Evolutionary conservation across 352 stramenopile genomes (phyloP).

Genomic region (Phytophthora litchii): DNA sequence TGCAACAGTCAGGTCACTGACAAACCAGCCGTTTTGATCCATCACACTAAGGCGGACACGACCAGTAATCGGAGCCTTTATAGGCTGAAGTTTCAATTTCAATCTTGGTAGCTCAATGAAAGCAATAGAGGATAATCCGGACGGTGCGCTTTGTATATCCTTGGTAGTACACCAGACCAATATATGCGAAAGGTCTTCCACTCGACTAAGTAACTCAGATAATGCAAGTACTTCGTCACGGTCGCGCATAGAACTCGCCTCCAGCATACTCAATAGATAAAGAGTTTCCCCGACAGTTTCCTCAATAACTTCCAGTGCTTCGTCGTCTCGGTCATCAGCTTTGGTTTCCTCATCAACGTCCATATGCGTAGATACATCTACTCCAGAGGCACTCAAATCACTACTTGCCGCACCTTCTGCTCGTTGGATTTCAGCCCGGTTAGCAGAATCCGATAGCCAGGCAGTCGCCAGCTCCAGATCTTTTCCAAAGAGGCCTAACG

Average conservation of each 20-base stretch:
- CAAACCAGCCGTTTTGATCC: constrained; percentile 86
- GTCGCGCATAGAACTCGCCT: constrained; percentile 55
- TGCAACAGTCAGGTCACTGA: constrained; percentile 68
- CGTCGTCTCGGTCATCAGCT: constrained; percentile 48
- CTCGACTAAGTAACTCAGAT: constrained; percentile 89
- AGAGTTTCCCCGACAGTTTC: constrained; percentile 70
- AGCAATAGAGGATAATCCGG: constrained; percentile 75
- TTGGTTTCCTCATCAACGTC: constrained; percentile 62
- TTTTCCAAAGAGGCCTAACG: constrained; percentile 66
- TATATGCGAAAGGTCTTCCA: constrained; percentile 98
- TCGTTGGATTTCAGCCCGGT: constrained; percentile 67
- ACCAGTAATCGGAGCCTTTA: constrained; percentile 50
- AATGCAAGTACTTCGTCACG: constrained; percentile 62
- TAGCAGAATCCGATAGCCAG: constrained; percentile 69
- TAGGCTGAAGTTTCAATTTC: constrained; percentile 94
- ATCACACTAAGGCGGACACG: constrained; percentile 68
- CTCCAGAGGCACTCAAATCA: not conserved
- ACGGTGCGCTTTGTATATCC: constrained; percentile 1
- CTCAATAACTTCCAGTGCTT: constrained; percentile 64
- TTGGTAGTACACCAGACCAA: constrained; percentile 93
- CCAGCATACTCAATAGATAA: constrained; percentile 95
- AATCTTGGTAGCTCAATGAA: constrained; percentile 97
- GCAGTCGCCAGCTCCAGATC: constrained; percentile 66
- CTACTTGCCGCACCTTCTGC: constrained; percentile 38
- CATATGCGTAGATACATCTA: constrained; percentile 35